Evolutionary conservation across 192 early-diverging fungal genomes (phyloP).

Genomic region (Backusella australiensis): DNA sequence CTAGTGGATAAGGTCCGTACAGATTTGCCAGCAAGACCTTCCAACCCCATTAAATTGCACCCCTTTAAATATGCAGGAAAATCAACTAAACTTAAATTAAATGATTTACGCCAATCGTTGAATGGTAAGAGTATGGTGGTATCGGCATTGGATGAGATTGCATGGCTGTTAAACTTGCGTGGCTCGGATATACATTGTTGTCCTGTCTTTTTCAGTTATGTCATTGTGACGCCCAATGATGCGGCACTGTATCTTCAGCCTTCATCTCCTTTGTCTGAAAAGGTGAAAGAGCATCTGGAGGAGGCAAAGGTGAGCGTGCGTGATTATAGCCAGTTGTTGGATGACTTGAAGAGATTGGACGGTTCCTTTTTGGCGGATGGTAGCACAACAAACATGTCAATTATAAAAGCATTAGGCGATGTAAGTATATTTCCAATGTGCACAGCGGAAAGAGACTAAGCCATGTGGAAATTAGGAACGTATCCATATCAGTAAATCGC

Average conservation of each 20-base stretch:
- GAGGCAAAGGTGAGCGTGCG: slow-evolving; percentile 52
- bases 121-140: slow-evolving; percentile 67
- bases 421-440: slow-evolving; percentile 16
- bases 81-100: slow-evolving; percentile 59
- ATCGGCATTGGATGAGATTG: slow-evolving; percentile 88
- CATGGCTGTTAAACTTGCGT: slow-evolving; percentile 95
- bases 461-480: slow-evolving; percentile 29
- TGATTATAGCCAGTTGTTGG: slow-evolving; percentile 61
- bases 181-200: slow-evolving; percentile 94
- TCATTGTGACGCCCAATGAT: slow-evolving; percentile 65
- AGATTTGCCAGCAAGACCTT: slow-evolving; percentile 66
- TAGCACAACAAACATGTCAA: slow-evolving; percentile 60
- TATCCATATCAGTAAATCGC: slow-evolving; percentile 57
- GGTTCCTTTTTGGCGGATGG: slow-evolving; percentile 55
- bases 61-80: slow-evolving; percentile 52
- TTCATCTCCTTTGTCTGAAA: slow-evolving; percentile 55
- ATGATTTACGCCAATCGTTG: slow-evolving; percentile 59
- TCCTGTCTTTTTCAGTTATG: slow-evolving; percentile 93
- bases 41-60: slow-evolving; percentile 58
- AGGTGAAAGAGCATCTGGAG: slow-evolving; percentile 7
- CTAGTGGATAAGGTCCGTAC: slow-evolving; percentile 86
- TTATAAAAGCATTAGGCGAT: slow-evolving; percentile 65
- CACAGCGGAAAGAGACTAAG: neutral
- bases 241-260: slow-evolving; percentile 77
- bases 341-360: neutral